phyloP scores from a whole-genome alignment of 495 filamentous ascomycete species.

The Penicillium diatomitis region DNA sequence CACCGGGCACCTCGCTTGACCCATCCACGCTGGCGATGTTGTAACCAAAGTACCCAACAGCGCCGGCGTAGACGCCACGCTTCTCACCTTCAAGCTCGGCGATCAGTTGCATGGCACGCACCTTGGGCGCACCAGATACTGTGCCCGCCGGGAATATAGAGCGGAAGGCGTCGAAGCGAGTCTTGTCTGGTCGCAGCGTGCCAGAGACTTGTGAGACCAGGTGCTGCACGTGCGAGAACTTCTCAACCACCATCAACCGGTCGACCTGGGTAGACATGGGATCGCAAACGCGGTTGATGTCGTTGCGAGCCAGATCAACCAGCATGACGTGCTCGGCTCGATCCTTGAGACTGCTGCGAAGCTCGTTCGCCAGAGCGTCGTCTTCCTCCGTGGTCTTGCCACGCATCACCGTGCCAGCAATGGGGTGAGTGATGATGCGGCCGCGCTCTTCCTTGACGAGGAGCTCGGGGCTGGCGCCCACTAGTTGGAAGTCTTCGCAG shows the following conservation, averaged over 20 bases:
- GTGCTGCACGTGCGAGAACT: conserved; percentile 95
- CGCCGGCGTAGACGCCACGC: conserved; percentile 92
- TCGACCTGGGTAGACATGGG: conserved; percentile 82
- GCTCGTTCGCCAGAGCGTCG: conserved; percentile 63
- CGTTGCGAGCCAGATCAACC: conserved; percentile 94
- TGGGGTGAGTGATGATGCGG: conserved; percentile 91
- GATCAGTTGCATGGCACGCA: conserved; percentile 93
- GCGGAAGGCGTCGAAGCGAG: conserved; percentile 90
- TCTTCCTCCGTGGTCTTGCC: conserved; percentile 76
- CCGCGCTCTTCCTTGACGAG: conserved; percentile 83
- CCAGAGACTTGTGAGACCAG: conserved; percentile 92
- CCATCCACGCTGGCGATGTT: conserved; percentile 32
- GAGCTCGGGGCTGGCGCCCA: conserved; percentile 88
- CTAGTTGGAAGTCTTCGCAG: conserved; percentile 84
- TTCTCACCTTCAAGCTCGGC: conserved; percentile 90
- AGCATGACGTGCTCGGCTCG: conserved; percentile 98
- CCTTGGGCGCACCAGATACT: conserved; percentile 90
- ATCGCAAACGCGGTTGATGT: conserved; percentile 93
- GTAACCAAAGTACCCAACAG: conserved; percentile 69
- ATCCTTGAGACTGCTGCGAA: conserved; percentile 78
- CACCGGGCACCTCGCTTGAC: conserved; percentile 50
- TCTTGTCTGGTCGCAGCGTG: conserved; percentile 68
- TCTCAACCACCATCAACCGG: conserved; percentile 89
- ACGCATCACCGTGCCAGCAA: conserved; percentile 87
- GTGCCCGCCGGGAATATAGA: conserved; percentile 95